Evolutionary conservation across 2,329 filamentous ascomycete species (phyloP).

Genomic region (Shiraia sp.): DNA sequence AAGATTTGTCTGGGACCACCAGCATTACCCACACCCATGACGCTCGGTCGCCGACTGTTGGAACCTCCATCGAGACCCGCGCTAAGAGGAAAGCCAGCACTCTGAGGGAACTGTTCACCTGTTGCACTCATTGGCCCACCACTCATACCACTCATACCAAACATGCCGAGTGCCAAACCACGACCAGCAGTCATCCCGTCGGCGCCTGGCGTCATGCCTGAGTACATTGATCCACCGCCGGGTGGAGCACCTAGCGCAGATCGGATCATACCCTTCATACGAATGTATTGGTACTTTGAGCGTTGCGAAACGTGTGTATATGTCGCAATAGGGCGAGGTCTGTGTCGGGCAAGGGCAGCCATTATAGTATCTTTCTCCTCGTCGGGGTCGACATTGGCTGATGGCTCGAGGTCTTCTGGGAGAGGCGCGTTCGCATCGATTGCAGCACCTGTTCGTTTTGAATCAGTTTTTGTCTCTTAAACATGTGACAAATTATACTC

Average conservation of each 20-base stretch:
- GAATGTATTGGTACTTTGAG: constrained; percentile 63
- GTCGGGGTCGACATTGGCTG: constrained; percentile 81
- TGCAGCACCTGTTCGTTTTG: constrained; percentile 72
- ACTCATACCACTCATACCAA: constrained; percentile 12
- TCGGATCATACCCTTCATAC: constrained; percentile 66
- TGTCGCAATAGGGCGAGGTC: constrained; percentile 75
- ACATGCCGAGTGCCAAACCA: constrained; percentile 34
- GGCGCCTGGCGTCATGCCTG: constrained; percentile 22
- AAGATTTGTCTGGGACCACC: constrained; percentile 41
- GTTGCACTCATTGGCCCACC: constrained; percentile 35
- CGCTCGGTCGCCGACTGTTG: constrained; percentile 35
- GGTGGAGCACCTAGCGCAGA: constrained; percentile 58
- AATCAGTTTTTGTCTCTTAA: constrained; percentile 4
- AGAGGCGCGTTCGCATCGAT: constrained; percentile 91
- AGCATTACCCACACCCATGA: constrained; percentile 25
- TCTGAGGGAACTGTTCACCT: constrained; percentile 35
- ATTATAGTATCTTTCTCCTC: constrained; percentile 92
- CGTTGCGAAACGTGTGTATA: constrained; percentile 58
- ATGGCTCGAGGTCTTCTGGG: constrained; percentile 77
- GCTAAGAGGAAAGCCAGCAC: constrained; percentile 35
- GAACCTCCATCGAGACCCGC: constrained; percentile 33
- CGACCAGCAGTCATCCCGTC: constrained; percentile 28
- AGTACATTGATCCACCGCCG: constrained; percentile 25
- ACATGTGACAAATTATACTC: constrained; percentile 46
- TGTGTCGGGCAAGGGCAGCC: constrained; percentile 72